Percentiles rank a stretch among this genome's conserved stretches.
phyloP scores from a whole-genome alignment of 202 grass and related monocot genomes.

The Saccharum hybrid region DNA sequence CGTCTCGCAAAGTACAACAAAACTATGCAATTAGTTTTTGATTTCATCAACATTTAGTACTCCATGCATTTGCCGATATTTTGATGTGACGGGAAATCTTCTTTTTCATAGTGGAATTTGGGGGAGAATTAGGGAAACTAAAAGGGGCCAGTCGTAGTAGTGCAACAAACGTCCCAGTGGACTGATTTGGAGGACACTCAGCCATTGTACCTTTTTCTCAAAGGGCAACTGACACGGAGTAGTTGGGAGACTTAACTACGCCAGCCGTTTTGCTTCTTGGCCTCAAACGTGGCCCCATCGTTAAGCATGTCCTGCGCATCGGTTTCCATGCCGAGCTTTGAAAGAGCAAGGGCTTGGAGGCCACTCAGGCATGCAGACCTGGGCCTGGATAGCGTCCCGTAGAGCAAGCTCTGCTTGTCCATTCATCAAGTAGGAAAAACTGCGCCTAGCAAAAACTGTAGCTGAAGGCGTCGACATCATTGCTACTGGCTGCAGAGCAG shows the following conservation, averaged over 20 bases:
- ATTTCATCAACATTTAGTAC: too few species aligned
- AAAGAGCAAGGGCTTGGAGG: slow-evolving; percentile 95
- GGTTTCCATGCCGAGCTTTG: slow-evolving; percentile 97
- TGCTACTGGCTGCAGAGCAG: slow-evolving; percentile 68
- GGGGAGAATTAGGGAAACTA: too few species aligned
- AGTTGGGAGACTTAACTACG: slow-evolving; percentile 49
- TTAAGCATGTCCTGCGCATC: slow-evolving; percentile 98
- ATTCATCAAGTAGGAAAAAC: slow-evolving; percentile 95
- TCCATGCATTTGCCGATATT: too few species aligned
- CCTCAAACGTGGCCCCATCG: slow-evolving; percentile 87
- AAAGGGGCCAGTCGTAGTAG: too few species aligned
- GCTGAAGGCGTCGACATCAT: slow-evolving; percentile 93
- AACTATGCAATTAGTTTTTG: too few species aligned
- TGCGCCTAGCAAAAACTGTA: slow-evolving; percentile 86
- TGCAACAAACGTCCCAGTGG: slow-evolving; percentile 16
- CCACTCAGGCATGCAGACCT: slow-evolving; percentile 98
- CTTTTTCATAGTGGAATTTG: too few species aligned
- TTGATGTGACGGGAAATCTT: too few species aligned
- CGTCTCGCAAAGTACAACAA: too few species aligned
- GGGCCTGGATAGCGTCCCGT: slow-evolving; percentile 93
- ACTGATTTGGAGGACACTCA: slow-evolving; percentile 33
- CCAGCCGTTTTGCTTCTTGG: slow-evolving; percentile 95
- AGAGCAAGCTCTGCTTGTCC: slow-evolving; percentile 89
- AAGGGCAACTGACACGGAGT: slow-evolving; percentile 19
- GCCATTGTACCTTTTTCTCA: slow-evolving; percentile 12